Conservation (phyloP, 768 basidiomycete species). For the Asterophora lycoperdoides region DNA sequence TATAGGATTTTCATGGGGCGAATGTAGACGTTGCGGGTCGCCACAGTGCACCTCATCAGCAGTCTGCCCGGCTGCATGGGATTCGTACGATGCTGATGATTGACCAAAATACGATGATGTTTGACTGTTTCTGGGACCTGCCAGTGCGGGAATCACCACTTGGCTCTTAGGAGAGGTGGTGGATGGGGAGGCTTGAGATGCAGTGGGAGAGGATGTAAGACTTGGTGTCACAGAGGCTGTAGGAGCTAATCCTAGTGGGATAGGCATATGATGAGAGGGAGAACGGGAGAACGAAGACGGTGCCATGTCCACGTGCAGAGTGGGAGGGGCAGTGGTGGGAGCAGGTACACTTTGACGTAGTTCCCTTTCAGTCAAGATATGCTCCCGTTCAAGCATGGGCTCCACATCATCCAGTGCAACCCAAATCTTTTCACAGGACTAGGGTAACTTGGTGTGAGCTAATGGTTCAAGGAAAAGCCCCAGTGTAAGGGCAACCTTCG, state of each 20-base stretch:
- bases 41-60: too few species aligned
- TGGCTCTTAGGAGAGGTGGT: too few species aligned
- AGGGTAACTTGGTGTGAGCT: too few species aligned
- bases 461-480: conserved; percentile 3
- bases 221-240: conserved; percentile 38
- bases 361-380: conserved; percentile 81
- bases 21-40: too few species aligned
- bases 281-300: conserved; percentile 57
- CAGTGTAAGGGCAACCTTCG: too few species aligned
- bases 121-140: too few species aligned
- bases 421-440: conserved; percentile 92
- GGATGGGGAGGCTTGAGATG: too few species aligned
- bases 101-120: too few species aligned
- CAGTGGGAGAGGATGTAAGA: conserved; percentile 41
- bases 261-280: conserved; percentile 18
- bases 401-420: conserved; percentile 87
- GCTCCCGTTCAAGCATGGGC: conserved; percentile 80
- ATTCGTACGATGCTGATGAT: too few species aligned
- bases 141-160: too few species aligned
- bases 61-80: too few species aligned
- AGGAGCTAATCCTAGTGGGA: conserved; percentile 50
- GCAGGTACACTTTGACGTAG: conserved; percentile 83
- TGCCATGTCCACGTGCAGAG: conserved; percentile 42
- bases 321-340: conserved; percentile 77
- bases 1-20: too few species aligned